Evolutionary conservation across 345 rosid genomes (phyloP).

Genomic region (Salix exigua): DNA sequence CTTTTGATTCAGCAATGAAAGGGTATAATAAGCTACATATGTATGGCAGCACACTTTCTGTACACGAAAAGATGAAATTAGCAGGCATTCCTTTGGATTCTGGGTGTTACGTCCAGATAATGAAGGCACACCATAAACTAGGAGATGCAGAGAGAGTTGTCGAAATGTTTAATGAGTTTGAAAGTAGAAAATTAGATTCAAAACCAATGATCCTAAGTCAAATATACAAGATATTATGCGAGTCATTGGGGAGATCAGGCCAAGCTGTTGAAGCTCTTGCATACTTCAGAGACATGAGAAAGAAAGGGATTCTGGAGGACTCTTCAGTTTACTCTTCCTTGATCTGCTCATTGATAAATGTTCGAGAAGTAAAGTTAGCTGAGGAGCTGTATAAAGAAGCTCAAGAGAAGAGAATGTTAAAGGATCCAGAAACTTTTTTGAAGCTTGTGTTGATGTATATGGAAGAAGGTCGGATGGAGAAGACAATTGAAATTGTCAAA

Average conservation of each 20-base stretch:
- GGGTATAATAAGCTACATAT: constrained; percentile 78
- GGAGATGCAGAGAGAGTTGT: constrained; percentile 48
- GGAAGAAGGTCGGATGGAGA: constrained; percentile 56
- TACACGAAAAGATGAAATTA: constrained; percentile 46
- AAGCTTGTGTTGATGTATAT: constrained; percentile 69
- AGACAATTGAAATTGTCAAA: constrained; percentile 48
- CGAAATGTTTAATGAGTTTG: constrained; percentile 56
- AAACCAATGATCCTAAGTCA: constrained; percentile 27
- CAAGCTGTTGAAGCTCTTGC: constrained; percentile 63
- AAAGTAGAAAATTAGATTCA: constrained; percentile 30
- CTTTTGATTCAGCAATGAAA: constrained; percentile 63
- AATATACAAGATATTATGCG: constrained; percentile 42
- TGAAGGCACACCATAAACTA: constrained; percentile 60
- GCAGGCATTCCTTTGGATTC: constrained; percentile 42
- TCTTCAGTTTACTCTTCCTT: constrained; percentile 51
- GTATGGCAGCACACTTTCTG: constrained; percentile 57
- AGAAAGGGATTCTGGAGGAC: constrained; percentile 40
- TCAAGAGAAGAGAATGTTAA: constrained; percentile 39
- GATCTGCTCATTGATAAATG: constrained; percentile 49
- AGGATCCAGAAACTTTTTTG: constrained; percentile 68
- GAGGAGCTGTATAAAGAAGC: constrained; percentile 71
- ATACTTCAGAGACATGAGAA: constrained; percentile 49
- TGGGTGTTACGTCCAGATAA: constrained; percentile 52
- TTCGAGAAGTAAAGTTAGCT: constrained; percentile 29
- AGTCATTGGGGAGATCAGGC: constrained; percentile 59